phyloP scores from a whole-genome alignment of 495 filamentous ascomycete species.

The Venustampulla echinocandica region DNA sequence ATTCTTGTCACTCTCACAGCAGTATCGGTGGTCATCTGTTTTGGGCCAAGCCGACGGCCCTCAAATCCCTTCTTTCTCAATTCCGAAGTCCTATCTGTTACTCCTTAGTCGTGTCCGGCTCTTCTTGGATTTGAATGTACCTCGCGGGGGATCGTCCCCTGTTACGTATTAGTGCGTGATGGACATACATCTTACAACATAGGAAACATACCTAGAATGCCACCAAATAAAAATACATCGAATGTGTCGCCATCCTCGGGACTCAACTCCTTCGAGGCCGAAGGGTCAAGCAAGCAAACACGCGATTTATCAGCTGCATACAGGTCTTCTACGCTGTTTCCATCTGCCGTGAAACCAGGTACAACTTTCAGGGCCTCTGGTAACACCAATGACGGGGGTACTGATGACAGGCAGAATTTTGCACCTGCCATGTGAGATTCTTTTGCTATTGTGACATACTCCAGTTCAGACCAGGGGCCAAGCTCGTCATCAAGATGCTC shows the following conservation, averaged over 20 bases:
- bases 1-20: slow-evolving; percentile 88
- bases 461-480: slow-evolving; percentile 85
- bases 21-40: slow-evolving; percentile 98
- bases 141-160: slow-evolving; percentile 94
- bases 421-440: slow-evolving; percentile 63
- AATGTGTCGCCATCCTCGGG: slow-evolving; percentile 77
- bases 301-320: slow-evolving; percentile 55
- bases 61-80: slow-evolving; percentile 85
- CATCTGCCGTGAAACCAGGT: slow-evolving; percentile 56
- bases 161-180: not conserved
- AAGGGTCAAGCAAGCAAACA: slow-evolving; percentile 85
- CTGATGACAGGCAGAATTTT: slow-evolving; percentile 76
- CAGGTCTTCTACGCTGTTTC: slow-evolving; percentile 66
- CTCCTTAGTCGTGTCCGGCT: not conserved
- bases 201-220: slow-evolving; percentile 70
- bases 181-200: not conserved
- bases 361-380: slow-evolving; percentile 51
- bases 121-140: slow-evolving; percentile 38
- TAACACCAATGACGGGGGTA: slow-evolving; percentile 58
- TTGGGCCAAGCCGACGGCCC: slow-evolving; percentile 78
- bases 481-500: slow-evolving; percentile 91
- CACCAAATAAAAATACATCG: slow-evolving; percentile 90
- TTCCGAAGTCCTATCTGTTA: slow-evolving; percentile 81
- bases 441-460: slow-evolving; percentile 76
- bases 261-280: slow-evolving; percentile 66